Evolutionary conservation across 148 eudicot species (phyloP), one percentile per base, ranked within the genome.

Genomic region (Suaeda aralocaspica): DNA sequence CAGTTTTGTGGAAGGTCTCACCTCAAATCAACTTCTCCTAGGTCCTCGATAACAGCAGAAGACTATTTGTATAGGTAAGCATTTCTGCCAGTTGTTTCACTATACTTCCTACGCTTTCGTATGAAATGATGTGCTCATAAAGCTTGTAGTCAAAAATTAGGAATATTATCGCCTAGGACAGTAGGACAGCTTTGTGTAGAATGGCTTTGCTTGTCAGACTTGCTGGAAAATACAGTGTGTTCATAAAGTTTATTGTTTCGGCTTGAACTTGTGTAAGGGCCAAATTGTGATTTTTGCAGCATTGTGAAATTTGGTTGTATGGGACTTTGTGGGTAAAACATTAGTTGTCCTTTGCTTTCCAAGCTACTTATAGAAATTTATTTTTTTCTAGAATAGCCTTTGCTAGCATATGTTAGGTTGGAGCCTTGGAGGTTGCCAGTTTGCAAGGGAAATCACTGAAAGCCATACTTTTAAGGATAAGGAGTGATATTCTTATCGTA

Each of bases 11-110:
- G n/a, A n/a, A n/a, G n/a, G 30, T 72, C 26, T 63, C 41, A 3
- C 19, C 34, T 63, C n/a, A 19, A 41, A 39, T 52, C 69, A 15
- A 26, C 61, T 51, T 62, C 8, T n/a, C 28, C 4, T 19, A 51
- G 71, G 28, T 70, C 62, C 72, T 66, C 29, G 46, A 21, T 68
- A 66, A 55, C 71, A 58, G 58, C 45, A 36, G 25, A 71, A 49
- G 28, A 26, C 15, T n/a, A 10, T 8, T 41, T 33, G 58, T 12
- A 24, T 39, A 66, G 80, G 80, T 71, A 49, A 59, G 68, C 21
- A 55, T 6, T 21, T 48, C 41, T 65, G 50, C 24, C 9, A 26
- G 33, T 46, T 66, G 39, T 6, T 31, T 61, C 29, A 1, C 59
- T 9, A 21, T 76, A 55, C 75, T 45, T 48, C 28, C 46, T 71